Conservation (phyloP, 768 basidiomycete species). For the Imleria badia region DNA sequence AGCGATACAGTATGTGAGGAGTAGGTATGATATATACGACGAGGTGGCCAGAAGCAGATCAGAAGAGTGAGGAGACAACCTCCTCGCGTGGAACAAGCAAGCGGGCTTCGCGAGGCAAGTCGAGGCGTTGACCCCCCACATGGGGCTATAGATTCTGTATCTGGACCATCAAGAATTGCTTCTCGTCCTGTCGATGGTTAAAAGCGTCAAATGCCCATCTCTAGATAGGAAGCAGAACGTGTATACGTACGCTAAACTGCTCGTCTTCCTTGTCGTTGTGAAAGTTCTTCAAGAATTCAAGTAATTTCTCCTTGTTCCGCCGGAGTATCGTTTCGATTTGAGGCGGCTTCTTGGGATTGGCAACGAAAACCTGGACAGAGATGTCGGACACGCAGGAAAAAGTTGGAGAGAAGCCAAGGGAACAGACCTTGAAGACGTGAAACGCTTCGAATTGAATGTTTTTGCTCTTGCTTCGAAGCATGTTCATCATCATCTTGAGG, state of each 20-base stretch:
- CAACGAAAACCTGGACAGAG: slow-evolving; percentile 81
- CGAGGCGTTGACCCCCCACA: not conserved
- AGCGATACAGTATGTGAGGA: slow-evolving; percentile 3
- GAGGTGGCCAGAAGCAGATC: slow-evolving; percentile 8
- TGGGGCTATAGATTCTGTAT: slow-evolving; percentile 67
- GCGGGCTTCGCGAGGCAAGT: not conserved
- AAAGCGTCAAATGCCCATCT: not conserved
- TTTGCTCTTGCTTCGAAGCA: slow-evolving; percentile 96
- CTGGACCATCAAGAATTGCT: slow-evolving; percentile 92
- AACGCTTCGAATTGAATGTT: slow-evolving; percentile 99
- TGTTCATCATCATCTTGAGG: slow-evolving; percentile 99
- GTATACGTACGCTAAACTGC: slow-evolving; percentile 75
- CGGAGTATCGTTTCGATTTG: slow-evolving; percentile 90
- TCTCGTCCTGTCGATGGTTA: slow-evolving; percentile 65
- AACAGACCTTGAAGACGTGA: slow-evolving; percentile 96
- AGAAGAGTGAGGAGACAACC: not conserved
- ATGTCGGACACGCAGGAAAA: not conserved
- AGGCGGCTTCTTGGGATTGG: slow-evolving; percentile 98
- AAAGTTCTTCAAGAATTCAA: slow-evolving; percentile 87
- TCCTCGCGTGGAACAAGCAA: not conserved
- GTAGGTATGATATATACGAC: slow-evolving; percentile 6
- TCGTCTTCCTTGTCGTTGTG: slow-evolving; percentile 99
- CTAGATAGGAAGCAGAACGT: not conserved
- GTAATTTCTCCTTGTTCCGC: slow-evolving; percentile 91
- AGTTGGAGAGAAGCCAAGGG: not conserved